These are phyloP conservation scores for Botrytis elliptica DNA, from an alignment of 2,329 filamentous ascomycete genomes.

Conservation along the genomic window DNA sequence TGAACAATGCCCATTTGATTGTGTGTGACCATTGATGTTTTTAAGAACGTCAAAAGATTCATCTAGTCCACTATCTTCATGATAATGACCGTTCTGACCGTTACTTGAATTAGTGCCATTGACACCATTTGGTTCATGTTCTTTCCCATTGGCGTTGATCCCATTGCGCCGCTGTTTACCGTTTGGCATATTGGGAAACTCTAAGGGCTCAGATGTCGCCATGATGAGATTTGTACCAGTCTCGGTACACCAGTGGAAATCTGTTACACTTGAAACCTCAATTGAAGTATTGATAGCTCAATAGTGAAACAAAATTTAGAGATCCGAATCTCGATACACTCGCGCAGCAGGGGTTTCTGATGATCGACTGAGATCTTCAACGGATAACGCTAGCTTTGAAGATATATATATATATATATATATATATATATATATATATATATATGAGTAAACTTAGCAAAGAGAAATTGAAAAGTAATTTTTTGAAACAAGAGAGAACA, in stretches of 20 bases:
- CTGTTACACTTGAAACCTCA: background rate
- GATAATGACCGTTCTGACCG: background rate
- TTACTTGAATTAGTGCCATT: background rate
- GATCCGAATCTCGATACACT: background rate
- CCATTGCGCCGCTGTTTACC: slow-evolving; percentile 5
- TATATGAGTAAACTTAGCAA: background rate
- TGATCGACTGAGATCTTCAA: slow-evolving; percentile 1
- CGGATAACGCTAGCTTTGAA: background rate
- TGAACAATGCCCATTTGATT: background rate
- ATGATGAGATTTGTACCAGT: slow-evolving; percentile 6
- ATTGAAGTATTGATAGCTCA: background rate
- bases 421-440: background rate
- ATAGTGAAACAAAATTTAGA: background rate
- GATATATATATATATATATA: background rate
- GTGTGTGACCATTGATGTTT: background rate
- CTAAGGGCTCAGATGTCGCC: slow-evolving; percentile 8
- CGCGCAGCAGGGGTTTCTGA: background rate
- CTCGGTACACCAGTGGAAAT: slow-evolving; percentile 6
- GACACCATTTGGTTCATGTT: background rate
- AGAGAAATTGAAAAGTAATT: background rate
- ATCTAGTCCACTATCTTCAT: slow-evolving; percentile 9
- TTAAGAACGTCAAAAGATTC: background rate
- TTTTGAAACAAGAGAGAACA: slow-evolving; percentile 11
- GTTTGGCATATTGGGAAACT: background rate
- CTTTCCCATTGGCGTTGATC: background rate